These are phyloP conservation scores for Punica granatum DNA, from an alignment of 345 rosid genomes.

Conservation along the genomic window DNA sequence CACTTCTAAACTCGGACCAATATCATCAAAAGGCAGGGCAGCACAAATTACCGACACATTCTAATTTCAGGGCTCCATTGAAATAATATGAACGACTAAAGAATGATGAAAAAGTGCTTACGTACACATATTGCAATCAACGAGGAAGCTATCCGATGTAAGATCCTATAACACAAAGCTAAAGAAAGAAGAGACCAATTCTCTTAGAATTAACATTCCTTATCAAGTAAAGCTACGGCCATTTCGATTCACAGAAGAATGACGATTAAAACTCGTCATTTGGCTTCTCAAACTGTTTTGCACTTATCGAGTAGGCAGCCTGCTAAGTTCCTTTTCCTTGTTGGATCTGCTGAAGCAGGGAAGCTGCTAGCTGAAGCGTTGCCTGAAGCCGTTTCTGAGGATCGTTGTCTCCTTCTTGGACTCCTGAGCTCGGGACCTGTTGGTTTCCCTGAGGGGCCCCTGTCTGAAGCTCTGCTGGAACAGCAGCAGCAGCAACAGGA, in stretches of 20 bases:
- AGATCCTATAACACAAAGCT: no score
- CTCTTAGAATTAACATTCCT: background rate
- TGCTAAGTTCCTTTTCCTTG: conserved; percentile 55
- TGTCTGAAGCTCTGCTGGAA: conserved; percentile 19
- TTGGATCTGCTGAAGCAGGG: conserved; percentile 94
- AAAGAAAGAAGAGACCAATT: no score
- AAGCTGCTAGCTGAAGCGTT: conserved; percentile 86
- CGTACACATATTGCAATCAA: no score
- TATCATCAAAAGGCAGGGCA: background rate
- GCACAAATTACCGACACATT: no score
- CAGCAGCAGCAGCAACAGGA: conserved; percentile 3
- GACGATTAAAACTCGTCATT: background rate
- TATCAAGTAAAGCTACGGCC: background rate
- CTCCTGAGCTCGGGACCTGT: conserved; percentile 26
- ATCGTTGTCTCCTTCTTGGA: conserved; percentile 56
- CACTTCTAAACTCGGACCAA: background rate
- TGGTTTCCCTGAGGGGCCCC: conserved; percentile 25
- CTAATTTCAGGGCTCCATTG: no score
- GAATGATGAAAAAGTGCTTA: background rate
- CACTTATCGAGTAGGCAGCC: background rate
- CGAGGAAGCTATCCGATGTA: no score
- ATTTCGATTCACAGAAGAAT: background rate
- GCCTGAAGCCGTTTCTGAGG: conserved; percentile 91
- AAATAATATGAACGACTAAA: no score
- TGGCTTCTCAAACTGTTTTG: background rate